These are phyloP conservation scores for Cyclotella baltica DNA, from an alignment of 108 stramenopile species.

Conservation along the genomic window DNA sequence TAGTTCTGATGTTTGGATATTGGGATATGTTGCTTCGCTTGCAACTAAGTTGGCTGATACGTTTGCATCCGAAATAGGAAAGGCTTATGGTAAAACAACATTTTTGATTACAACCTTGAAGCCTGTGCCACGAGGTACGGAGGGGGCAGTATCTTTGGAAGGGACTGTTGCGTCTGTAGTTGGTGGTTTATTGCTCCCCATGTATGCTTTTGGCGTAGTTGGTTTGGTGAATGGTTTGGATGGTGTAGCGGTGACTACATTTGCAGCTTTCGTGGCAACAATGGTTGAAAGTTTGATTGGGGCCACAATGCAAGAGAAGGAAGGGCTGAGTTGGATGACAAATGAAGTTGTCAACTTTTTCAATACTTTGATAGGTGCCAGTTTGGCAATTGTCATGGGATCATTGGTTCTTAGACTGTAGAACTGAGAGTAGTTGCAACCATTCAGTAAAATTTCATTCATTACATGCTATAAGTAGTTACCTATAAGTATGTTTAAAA, in stretches of 20 bases:
- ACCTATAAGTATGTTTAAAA: no score
- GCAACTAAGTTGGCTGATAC: constrained; percentile 96
- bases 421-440: no score
- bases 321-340: constrained; percentile 84
- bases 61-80: constrained; percentile 96
- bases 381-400: constrained; percentile 74
- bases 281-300: constrained; percentile 94
- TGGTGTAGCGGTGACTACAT: constrained; percentile 63
- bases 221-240: constrained; percentile 46
- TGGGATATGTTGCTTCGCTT: constrained; percentile 90
- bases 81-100: constrained; percentile 94
- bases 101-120: constrained; percentile 93
- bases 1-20: constrained; percentile 61
- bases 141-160: constrained; percentile 91
- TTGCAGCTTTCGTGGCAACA: constrained; percentile 90
- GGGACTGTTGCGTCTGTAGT: constrained; percentile 90
- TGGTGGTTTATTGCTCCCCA: constrained; percentile 82
- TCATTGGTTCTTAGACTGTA: constrained; percentile 25
- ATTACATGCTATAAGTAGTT: background rate
- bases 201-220: constrained; percentile 69
- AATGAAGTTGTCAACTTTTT: constrained; percentile 97
- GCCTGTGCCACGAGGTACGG: constrained; percentile 90
- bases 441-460: no score
- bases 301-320: constrained; percentile 90
- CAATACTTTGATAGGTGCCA: constrained; percentile 92